Percentiles rank a stretch among this genome's conserved stretches.
These are phyloP conservation scores for Hypoxylon sp. DNA, from an alignment of 2,329 filamentous ascomycete genomes.

Conservation along the genomic window DNA sequence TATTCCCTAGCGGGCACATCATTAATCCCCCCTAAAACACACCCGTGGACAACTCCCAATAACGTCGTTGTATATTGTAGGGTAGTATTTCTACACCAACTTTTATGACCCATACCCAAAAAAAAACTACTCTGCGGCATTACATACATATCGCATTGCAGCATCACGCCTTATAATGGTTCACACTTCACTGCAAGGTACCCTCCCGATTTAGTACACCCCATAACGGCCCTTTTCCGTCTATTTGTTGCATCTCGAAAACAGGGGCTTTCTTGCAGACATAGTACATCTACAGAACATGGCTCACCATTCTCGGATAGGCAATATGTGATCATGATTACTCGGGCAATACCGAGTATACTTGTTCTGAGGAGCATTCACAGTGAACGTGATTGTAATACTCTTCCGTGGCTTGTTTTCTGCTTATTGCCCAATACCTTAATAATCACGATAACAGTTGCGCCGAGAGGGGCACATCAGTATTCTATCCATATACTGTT, in stretches of 20 bases:
- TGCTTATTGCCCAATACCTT: conserved; percentile 16
- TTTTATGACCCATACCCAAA: not conserved
- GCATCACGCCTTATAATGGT: conserved; percentile 22
- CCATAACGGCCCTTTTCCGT: conserved; percentile 37
- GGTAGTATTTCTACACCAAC: conserved; percentile 10
- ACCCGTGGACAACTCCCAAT: not conserved
- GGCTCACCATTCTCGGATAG: conserved; percentile 37
- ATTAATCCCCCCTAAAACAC: conserved; percentile 2
- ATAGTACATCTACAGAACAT: conserved; percentile 21
- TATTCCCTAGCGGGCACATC: conserved; percentile 5
- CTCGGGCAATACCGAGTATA: conserved; percentile 40
- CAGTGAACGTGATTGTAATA: not conserved
- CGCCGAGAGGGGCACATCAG: not conserved
- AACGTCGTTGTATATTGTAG: not conserved
- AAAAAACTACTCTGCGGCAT: conserved; percentile 12
- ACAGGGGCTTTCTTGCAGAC: conserved; percentile 35
- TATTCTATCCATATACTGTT: conserved; percentile 23
- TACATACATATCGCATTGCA: conserved; percentile 27
- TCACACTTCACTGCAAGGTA: conserved; percentile 29
- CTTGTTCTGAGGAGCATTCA: not conserved
- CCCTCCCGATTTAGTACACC: conserved; percentile 33
- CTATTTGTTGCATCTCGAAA: conserved; percentile 19
- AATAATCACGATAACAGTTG: conserved; percentile 22
- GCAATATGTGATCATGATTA: conserved; percentile 28
- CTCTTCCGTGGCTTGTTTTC: not conserved